Percentiles rank a stretch among this genome's conserved stretches.
Evolutionary conservation across 768 basidiomycete species (phyloP).

Genomic region (Flagelloscypha sp.): DNA sequence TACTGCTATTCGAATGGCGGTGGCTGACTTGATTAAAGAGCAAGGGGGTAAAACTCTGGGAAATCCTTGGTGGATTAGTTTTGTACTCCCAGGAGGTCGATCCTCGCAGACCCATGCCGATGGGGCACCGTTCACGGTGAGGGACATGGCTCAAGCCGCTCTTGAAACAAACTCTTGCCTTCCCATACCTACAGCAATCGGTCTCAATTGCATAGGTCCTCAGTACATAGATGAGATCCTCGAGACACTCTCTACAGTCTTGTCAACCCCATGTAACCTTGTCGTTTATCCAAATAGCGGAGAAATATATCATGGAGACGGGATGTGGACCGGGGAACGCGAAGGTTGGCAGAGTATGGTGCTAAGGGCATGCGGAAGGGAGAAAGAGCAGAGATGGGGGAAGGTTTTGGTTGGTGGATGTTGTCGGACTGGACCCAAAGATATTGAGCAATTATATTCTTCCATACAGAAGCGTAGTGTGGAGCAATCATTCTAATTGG

Average conservation of each 20-base stretch:
- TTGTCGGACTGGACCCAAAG: conserved; percentile 49
- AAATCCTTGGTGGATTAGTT: conserved; percentile 77
- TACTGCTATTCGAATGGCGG: conserved; percentile 53
- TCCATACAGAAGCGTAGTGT: no score
- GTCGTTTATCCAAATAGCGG: conserved; percentile 71
- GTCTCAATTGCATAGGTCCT: conserved; percentile 65
- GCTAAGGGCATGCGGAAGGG: conserved; percentile 3
- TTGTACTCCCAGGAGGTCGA: conserved; percentile 46
- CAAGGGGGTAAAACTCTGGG: conserved; percentile 15
- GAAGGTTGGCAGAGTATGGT: conserved; percentile 29
- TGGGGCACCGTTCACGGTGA: conserved; percentile 18
- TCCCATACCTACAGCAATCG: conserved; percentile 45
- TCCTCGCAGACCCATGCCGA: conserved; percentile 32
- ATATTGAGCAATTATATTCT: conserved; percentile 32
- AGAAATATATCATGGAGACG: conserved; percentile 34
- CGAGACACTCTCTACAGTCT: no score
- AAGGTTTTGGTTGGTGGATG: conserved; percentile 51
- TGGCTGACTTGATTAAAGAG: conserved; percentile 29
- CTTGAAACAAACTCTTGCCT: conserved; percentile 19
- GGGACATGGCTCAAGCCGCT: conserved; percentile 35
- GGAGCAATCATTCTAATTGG: no score
- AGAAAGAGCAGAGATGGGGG: conserved; percentile 27
- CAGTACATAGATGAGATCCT: conserved; percentile 30
- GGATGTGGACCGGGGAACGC: conserved; percentile 13
- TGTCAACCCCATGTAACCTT: conserved; percentile 22